Evolutionary conservation across 164 flowering plant species (phyloP).

Genomic region (Magnolia changhungtana): DNA sequence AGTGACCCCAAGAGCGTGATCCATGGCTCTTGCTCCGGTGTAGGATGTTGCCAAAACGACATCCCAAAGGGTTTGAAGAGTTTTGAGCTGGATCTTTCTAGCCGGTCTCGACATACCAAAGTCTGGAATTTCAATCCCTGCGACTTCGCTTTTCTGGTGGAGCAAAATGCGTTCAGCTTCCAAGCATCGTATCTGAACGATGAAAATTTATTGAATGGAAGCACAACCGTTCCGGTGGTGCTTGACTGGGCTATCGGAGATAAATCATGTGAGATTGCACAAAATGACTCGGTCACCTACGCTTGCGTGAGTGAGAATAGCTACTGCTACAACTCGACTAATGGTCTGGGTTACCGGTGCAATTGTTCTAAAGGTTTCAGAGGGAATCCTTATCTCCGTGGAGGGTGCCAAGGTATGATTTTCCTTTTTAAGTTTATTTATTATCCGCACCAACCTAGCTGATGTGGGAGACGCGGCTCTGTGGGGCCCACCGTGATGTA

Average conservation of each 20-base stretch:
- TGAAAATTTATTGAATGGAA: neutral
- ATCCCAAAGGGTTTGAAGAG: constrained; percentile 17
- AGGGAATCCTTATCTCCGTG: constrained; percentile 20
- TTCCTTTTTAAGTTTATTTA: too few relatives aligned
- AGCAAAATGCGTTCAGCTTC: constrained; percentile 14
- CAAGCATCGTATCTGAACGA: constrained; percentile 2
- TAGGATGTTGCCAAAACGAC: constrained; percentile 22
- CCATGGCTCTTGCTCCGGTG: constrained; percentile 12
- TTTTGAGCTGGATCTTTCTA: neutral
- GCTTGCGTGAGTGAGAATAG: constrained; percentile 6
- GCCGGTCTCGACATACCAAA: neutral
- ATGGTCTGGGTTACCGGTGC: constrained; percentile 17
- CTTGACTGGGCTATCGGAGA: constrained; percentile 38
- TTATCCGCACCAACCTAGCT: too few relatives aligned
- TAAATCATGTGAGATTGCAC: constrained; percentile 22
- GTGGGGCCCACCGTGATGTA: too few relatives aligned
- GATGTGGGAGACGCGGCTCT: too few relatives aligned
- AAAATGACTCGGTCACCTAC: neutral
- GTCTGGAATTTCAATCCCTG: constrained; percentile 8
- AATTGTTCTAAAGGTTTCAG: constrained; percentile 6
- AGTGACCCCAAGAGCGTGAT: neutral
- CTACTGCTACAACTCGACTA: constrained; percentile 1
- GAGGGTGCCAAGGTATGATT: constrained; percentile 20
- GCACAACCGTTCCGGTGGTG: constrained; percentile 18
- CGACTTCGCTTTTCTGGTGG: constrained; percentile 27